Evolutionary conservation across 78 protist species (phyloP), one percentile per base, ranked within the genome.

Genomic region (Capsaspora owczarzaki): DNA sequence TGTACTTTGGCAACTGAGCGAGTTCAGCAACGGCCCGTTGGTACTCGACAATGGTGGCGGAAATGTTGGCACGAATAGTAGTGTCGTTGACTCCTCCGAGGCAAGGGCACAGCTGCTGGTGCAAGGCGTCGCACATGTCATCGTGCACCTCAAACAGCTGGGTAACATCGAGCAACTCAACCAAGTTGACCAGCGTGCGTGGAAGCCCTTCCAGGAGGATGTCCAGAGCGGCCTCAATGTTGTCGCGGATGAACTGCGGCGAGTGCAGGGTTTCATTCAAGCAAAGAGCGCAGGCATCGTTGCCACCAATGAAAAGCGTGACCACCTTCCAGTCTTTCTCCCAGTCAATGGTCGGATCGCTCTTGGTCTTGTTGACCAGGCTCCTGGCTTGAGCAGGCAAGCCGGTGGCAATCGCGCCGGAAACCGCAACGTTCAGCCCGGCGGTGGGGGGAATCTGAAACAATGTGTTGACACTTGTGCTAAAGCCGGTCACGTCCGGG

Each of bases 141-240:
- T 66, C 71, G n/a, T 49, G 10, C 43, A 66, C 71, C 71, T 27
- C 71, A 14, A 22, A 33, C 43, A 66, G 71, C 38, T 20, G n/a
- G 14, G 71, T 33, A 10, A 66, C 71, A 19, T 66, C 71, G 22
- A 66, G 8, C 12, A 66, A 12, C 37, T 19, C 22, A 10, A 66
- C 71, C 71, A 66, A 33, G 22, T 66, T 66, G 71, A 66, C 71
- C 14, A 66, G 22, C 71, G 35, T 66, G 71, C 71, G 71, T 33
- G 71, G 71, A 27, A 66, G 12, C n/a, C n/a, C n/a, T 27, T 12
- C 16, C 35, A 19, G 22, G 38, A 66, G 71, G 22, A 66, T 66
- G 71, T 66, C 71, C 43, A 66, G 71, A 12, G 71, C 35, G 37
- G 14, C 71, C 16, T 33, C 43, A 27, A 66, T 33, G 71, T 33